These are phyloP conservation scores for Mortierella claussenii DNA, from an alignment of 192 early-diverging fungal genomes.

Conservation along the genomic window DNA sequence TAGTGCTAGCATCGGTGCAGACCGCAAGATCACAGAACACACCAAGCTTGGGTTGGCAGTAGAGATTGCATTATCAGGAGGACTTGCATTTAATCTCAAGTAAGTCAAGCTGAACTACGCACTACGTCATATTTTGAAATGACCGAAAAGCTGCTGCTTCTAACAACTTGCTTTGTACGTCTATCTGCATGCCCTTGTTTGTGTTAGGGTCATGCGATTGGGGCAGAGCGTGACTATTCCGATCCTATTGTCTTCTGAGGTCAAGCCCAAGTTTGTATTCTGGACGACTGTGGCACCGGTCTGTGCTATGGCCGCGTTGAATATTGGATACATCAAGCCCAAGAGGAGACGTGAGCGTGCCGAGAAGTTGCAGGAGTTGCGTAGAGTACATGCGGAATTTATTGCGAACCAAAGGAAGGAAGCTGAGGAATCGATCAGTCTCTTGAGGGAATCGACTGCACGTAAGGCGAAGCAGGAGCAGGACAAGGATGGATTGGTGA, in stretches of 20 bases:
- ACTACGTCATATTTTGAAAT: not conserved
- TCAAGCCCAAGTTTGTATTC: slow-evolving; percentile 62
- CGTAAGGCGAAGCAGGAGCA: slow-evolving; percentile 77
- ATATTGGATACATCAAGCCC: slow-evolving; percentile 71
- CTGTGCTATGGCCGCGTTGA: slow-evolving; percentile 58
- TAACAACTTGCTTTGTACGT: not conserved
- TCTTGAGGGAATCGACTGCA: slow-evolving; percentile 76
- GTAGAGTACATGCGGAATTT: slow-evolving; percentile 71
- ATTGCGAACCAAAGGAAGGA: slow-evolving; percentile 75
- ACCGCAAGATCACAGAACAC: slow-evolving; percentile 64
- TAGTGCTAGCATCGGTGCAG: slow-evolving; percentile 59
- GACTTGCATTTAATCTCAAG: slow-evolving; percentile 68
- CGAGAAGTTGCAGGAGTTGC: slow-evolving; percentile 58
- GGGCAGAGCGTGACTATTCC: slow-evolving; percentile 78
- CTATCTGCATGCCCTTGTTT: not conserved
- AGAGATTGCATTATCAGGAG: slow-evolving; percentile 66
- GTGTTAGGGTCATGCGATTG: slow-evolving; percentile 64
- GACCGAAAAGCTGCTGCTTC: not conserved
- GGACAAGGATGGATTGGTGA: slow-evolving; percentile 77
- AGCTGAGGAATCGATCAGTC: slow-evolving; percentile 77
- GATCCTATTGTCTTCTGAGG: slow-evolving; percentile 67
- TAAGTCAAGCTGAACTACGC: too few relatives aligned
- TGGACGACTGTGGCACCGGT: slow-evolving; percentile 66
- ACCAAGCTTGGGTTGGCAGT: slow-evolving; percentile 67
- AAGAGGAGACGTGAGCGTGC: slow-evolving; percentile 61